Conservation (phyloP, 805 yeast species). For the Allodekkera sacchari region DNA sequence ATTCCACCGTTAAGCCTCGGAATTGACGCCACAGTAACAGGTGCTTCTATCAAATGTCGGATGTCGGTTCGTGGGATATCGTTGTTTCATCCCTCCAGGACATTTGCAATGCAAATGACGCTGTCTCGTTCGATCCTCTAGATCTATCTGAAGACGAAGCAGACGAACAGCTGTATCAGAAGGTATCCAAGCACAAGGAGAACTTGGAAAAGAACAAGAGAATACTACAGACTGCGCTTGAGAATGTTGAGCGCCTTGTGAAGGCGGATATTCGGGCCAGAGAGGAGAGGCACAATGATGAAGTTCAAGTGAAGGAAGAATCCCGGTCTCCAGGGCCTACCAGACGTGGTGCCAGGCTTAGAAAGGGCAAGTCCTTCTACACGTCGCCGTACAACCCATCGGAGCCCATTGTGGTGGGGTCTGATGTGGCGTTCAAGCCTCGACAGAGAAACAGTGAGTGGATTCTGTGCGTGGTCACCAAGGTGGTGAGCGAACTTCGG, state of each 20-base stretch:
- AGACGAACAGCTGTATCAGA: conserved; percentile 23
- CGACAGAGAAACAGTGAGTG: conserved; percentile 74
- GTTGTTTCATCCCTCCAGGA: conserved; percentile 62
- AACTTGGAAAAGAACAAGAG: conserved; percentile 47
- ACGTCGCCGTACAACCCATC: conserved; percentile 14
- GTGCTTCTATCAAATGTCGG: too few species aligned
- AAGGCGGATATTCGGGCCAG: not conserved
- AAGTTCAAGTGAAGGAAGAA: not conserved
- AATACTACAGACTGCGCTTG: conserved; percentile 31
- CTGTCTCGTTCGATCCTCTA: conserved; percentile 38
- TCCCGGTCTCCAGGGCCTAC: too few species aligned
- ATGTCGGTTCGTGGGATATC: conserved; percentile 66
- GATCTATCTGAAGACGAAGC: conserved; percentile 23
- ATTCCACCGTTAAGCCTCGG: too few species aligned
- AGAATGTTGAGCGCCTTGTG: conserved; percentile 41
- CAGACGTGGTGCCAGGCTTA: conserved; percentile 6
- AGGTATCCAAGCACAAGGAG: conserved; percentile 43
- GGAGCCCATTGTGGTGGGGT: conserved; percentile 32
- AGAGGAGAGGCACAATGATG: not conserved
- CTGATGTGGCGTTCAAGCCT: conserved; percentile 84
- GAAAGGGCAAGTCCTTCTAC: conserved; percentile 12
- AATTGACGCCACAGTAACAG: too few species aligned
- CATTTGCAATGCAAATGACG: conserved; percentile 53
- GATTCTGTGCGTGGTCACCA: conserved; percentile 90
- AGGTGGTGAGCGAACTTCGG: conserved; percentile 36